Conservation (phyloP, 805 yeast genomes). For the Cyberlindnera xishuangbannaensis region DNA sequence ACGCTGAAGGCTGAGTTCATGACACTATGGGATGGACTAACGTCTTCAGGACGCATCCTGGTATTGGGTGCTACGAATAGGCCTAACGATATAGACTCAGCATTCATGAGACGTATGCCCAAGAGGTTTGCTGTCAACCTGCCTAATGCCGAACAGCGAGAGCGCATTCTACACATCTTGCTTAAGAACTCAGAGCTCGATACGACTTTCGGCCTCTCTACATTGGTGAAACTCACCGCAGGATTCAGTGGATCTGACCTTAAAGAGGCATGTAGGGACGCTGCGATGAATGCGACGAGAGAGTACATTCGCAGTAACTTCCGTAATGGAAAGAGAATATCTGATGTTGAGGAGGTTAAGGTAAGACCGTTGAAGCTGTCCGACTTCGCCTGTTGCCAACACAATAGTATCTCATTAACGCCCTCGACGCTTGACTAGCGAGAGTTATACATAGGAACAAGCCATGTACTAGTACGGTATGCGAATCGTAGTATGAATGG, state of each 20-base stretch:
- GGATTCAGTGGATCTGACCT: slow-evolving; percentile 90
- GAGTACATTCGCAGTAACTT: slow-evolving; percentile 66
- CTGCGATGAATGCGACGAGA: slow-evolving; percentile 83
- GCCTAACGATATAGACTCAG: slow-evolving; percentile 85
- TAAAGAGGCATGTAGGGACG: slow-evolving; percentile 87
- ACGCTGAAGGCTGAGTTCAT: slow-evolving; percentile 93
- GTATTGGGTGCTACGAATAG: slow-evolving; percentile 95
- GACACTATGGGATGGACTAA: slow-evolving; percentile 95
- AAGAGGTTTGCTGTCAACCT: slow-evolving; percentile 75
- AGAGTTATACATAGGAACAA: too few relatives aligned
- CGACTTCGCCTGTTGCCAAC: slow-evolving; percentile 39
- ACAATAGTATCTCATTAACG: not conserved
- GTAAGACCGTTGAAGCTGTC: slow-evolving; percentile 56
- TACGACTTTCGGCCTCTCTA: slow-evolving; percentile 47
- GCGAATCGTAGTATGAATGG: too few relatives aligned
- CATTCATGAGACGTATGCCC: slow-evolving; percentile 90
- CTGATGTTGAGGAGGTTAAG: slow-evolving; percentile 32
- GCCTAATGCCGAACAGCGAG: slow-evolving; percentile 66
- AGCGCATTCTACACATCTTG: slow-evolving; percentile 62
- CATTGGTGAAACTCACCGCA: slow-evolving; percentile 55
- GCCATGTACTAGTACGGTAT: too few relatives aligned
- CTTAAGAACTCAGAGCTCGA: slow-evolving; percentile 63
- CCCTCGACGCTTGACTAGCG: too few relatives aligned
- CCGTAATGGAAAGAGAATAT: slow-evolving; percentile 27
- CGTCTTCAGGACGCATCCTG: slow-evolving; percentile 70